Evolutionary conservation across 805 yeast genomes (phyloP).

Genomic region (Candida xyloterini): DNA sequence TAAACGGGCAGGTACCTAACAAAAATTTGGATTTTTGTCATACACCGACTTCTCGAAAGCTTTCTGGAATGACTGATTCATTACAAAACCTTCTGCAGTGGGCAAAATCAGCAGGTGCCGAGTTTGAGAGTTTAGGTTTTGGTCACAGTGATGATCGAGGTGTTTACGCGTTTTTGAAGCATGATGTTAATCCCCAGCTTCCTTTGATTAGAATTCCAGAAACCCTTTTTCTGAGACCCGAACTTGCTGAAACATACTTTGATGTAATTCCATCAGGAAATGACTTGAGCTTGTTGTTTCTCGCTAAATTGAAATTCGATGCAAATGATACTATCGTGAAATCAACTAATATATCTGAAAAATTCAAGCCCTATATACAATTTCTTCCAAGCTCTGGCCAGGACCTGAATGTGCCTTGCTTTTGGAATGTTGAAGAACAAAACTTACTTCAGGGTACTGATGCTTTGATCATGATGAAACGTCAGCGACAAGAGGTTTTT

Average conservation of each 20-base stretch:
- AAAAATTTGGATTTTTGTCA: too few species aligned
- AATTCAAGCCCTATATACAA: slow-evolving; percentile 43
- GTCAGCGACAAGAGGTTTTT: slow-evolving; percentile 42
- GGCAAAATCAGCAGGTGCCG: slow-evolving; percentile 38
- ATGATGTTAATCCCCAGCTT: slow-evolving; percentile 9
- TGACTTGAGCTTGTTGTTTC: slow-evolving; percentile 35
- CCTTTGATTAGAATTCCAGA: slow-evolving; percentile 38
- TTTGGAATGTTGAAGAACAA: slow-evolving; percentile 57
- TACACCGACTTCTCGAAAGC: neutral
- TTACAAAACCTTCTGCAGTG: slow-evolving; percentile 14
- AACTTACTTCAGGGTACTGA: slow-evolving; percentile 64
- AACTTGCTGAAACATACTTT: slow-evolving; percentile 33
- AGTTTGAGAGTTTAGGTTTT: slow-evolving; percentile 37
- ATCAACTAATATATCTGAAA: slow-evolving; percentile 24
- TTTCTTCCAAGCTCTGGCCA: slow-evolving; percentile 41
- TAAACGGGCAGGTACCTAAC: too few species aligned
- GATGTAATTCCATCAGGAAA: slow-evolving; percentile 26
- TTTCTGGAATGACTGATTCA: neutral
- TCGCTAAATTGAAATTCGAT: slow-evolving; percentile 43
- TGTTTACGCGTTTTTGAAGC: slow-evolving; percentile 30
- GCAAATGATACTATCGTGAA: slow-evolving; percentile 14
- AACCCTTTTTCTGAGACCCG: slow-evolving; percentile 36
- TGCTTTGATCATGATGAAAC: slow-evolving; percentile 51
- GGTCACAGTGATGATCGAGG: slow-evolving; percentile 32
- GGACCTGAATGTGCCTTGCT: slow-evolving; percentile 58